Conservation (phyloP, 192 early-diverging fungal species). For the Mortierella alpina region DNA sequence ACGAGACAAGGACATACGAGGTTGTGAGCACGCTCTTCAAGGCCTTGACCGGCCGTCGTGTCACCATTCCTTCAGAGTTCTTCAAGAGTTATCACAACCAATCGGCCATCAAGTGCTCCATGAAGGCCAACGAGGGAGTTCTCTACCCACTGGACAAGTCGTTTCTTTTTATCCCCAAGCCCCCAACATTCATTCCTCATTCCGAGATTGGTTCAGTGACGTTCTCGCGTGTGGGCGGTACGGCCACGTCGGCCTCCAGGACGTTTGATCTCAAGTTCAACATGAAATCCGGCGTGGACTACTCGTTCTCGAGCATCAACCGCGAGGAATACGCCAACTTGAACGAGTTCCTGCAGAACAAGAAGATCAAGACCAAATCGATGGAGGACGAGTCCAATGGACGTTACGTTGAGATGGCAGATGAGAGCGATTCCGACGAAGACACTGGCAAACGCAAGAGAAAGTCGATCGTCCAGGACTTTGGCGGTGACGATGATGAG, state of each 20-base stretch:
- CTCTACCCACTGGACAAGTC: slow-evolving; percentile 94
- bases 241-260: slow-evolving; percentile 64
- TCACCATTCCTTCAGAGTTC: slow-evolving; percentile 73
- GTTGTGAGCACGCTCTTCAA: slow-evolving; percentile 89
- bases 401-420: slow-evolving; percentile 39
- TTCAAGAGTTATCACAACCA: slow-evolving; percentile 75
- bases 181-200: slow-evolving; percentile 87
- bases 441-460: slow-evolving; percentile 47
- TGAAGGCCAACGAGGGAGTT: slow-evolving; percentile 96
- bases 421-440: slow-evolving; percentile 43
- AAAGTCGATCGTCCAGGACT: slow-evolving; percentile 42
- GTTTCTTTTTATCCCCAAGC: slow-evolving; percentile 96
- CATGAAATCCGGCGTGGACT: slow-evolving; percentile 81
- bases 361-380: slow-evolving; percentile 83
- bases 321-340: slow-evolving; percentile 89
- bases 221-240: slow-evolving; percentile 83
- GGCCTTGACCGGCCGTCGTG: slow-evolving; percentile 81
- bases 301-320: slow-evolving; percentile 89
- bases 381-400: slow-evolving; percentile 50
- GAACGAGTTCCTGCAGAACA: slow-evolving; percentile 82
- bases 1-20: slow-evolving; percentile 89
- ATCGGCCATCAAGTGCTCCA: slow-evolving; percentile 90
- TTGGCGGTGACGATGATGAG: slow-evolving; percentile 64
- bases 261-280: slow-evolving; percentile 97
- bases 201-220: slow-evolving; percentile 87